Conservation (phyloP, 768 basidiomycete species). For the Mycena chlorophos region DNA sequence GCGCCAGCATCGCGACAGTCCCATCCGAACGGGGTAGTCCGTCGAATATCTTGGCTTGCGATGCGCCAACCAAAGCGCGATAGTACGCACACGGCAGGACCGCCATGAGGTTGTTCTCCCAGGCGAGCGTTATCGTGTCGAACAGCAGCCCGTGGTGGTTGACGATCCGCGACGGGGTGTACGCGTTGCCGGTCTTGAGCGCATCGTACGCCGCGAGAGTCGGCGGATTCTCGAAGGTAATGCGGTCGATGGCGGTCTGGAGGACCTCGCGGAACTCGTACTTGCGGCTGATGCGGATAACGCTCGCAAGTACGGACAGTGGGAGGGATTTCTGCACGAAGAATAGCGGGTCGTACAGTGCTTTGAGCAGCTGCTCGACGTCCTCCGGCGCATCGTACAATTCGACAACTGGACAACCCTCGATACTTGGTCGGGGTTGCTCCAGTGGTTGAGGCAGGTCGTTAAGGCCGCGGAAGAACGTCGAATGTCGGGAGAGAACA, state of each 20-base stretch:
- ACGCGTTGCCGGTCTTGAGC: slow-evolving; percentile 2
- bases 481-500: slow-evolving; percentile 21
- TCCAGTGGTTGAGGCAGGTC: slow-evolving; percentile 15
- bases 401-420: slow-evolving; percentile 21
- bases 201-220: slow-evolving; percentile 11
- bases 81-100: slow-evolving; percentile 16
- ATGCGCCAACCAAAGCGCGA: not conserved
- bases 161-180: slow-evolving; percentile 5
- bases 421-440: slow-evolving; percentile 12
- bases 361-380: slow-evolving; percentile 11
- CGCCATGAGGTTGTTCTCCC: slow-evolving; percentile 9
- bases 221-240: slow-evolving; percentile 12
- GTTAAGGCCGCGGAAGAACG: slow-evolving; percentile 17
- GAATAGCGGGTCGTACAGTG: slow-evolving; percentile 20
- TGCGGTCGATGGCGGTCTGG: slow-evolving; percentile 6
- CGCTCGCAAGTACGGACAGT: not conserved
- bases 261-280: not conserved
- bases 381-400: slow-evolving; percentile 17
- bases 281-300: not conserved
- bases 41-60: slow-evolving; percentile 6
- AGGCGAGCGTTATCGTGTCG: slow-evolving; percentile 15
- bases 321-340: not conserved
- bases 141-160: slow-evolving; percentile 5
- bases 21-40: slow-evolving; percentile 11
- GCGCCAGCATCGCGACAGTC: slow-evolving; percentile 8